A percentile compares a stretch with the other conserved stretches of the same genome.
phyloP scores from a whole-genome alignment of 345 rosid genomes.

The Lepidium aucheri region DNA sequence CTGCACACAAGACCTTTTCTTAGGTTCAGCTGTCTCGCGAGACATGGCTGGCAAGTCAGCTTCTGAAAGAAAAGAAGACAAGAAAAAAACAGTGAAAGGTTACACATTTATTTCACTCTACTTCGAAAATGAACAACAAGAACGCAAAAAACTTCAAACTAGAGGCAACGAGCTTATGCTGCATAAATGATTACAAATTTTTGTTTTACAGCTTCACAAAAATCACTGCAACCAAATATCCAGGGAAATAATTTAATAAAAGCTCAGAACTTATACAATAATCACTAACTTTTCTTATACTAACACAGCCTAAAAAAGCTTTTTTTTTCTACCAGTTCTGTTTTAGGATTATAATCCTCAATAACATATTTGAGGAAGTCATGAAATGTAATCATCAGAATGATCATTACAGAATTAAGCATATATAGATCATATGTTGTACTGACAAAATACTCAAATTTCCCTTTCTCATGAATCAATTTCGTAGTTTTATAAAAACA shows the following conservation, averaged over 20 bases:
- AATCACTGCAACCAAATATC: background rate
- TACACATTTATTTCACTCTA: background rate
- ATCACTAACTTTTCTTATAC: background rate
- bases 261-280: background rate
- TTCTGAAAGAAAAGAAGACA: conserved; percentile 7
- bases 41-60: conserved; percentile 43
- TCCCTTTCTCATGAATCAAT: background rate
- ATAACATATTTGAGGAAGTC: background rate
- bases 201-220: background rate
- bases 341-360: background rate
- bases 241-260: background rate
- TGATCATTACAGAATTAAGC: background rate
- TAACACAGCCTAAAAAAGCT: background rate
- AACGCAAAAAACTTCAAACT: background rate
- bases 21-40: conserved; percentile 69
- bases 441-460: background rate
- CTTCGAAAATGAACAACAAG: background rate
- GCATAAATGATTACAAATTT: background rate
- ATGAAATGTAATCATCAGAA: background rate
- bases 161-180: background rate
- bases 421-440: background rate
- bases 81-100: background rate
- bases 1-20: conserved; percentile 74
- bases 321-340: background rate
- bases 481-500: background rate